Evolutionary conservation across 2,329 filamentous ascomycete species (phyloP), one percentile per base, ranked within the genome.

Genomic region (Thielaviopsis punctulata): DNA sequence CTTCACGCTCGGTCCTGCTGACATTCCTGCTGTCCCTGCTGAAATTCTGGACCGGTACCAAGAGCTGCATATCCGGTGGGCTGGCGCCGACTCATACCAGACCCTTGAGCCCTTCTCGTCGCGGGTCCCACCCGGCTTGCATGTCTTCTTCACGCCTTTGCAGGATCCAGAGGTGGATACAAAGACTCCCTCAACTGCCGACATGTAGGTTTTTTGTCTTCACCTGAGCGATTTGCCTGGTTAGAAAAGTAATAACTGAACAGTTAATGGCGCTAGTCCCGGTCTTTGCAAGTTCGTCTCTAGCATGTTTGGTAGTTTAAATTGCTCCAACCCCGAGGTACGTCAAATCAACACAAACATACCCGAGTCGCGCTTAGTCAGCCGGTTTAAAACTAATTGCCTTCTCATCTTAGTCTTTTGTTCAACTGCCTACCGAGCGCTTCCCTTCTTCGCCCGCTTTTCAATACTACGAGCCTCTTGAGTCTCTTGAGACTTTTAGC

Each of bases 41-140:
- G 65, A 72, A 23, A 66, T 83, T 13, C 69, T 95, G 23, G 70
- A 73, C 51, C 70, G 76, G 59, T 78, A 76, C 57, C 76, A 82
- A 59, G 80, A 87, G 63, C 68, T 95, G 43, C 84, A 90, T 64
- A 69, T 95, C 54, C 78, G 84, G 62, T 95, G 88, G 86, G 73
- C 77, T n/a, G 77, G 79, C 13, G 68, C 77, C 2, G 60, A 62
- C 6, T 60, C 72, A 1, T 82, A 81, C 62, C 68, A 75, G 39
- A 69, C 75, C 1, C 68, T 82, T 45, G 73, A 80, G 39, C 89
- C 89, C 1, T 82, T 92, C 60, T 70, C 77, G 44, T 87, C 87
- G 49, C 77, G 84, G 54, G 65, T 88, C 13, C 80, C 86, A 1
- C 81, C 89, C 0, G 90, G 90, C 2, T 68, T 96, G 21, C 88